A percentile compares a stretch with the other conserved stretches of the same genome.
Evolutionary conservation across 169 alveolate genomes (phyloP).

Genomic region (Plasmodium chabaudi): DNA sequence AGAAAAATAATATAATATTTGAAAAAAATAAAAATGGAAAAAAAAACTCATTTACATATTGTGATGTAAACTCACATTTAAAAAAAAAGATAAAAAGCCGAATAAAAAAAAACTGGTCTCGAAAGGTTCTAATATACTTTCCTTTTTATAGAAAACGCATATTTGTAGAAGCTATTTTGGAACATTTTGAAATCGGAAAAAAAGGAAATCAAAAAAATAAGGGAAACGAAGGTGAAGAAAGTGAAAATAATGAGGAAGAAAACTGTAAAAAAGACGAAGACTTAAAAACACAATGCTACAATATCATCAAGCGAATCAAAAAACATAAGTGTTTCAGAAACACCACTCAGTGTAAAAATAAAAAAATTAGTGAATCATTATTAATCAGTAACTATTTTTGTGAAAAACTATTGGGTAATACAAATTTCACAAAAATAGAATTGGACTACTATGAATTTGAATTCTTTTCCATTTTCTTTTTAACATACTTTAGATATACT

Average conservation of each 20-base stretch:
- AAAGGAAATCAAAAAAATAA: background rate
- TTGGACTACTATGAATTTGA: constrained; percentile 55
- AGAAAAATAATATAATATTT: background rate
- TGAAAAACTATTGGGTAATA: constrained; percentile 20
- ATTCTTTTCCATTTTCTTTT: constrained; percentile 31
- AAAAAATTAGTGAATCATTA: constrained; percentile 11
- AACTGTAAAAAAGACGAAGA: background rate
- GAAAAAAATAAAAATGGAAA: background rate
- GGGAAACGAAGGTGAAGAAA: background rate
- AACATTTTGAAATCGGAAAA: constrained; percentile 6
- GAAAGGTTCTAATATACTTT: constrained; percentile 12
- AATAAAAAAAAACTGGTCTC: background rate
- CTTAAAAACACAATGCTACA: constrained; percentile 18
- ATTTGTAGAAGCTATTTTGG: constrained; percentile 42
- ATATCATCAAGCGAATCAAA: background rate
- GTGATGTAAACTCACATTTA: background rate
- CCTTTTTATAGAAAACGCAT: constrained; percentile 44
- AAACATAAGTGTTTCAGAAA: constrained; percentile 8
- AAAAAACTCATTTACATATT: background rate
- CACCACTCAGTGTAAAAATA: background rate
- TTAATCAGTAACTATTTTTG: background rate
- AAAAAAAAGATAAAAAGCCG: background rate
- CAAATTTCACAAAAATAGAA: constrained; percentile 17
- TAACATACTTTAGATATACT: constrained; percentile 34
- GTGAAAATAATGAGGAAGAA: too few relatives aligned